Conservation (phyloP, 2,329 filamentous ascomycete genomes). For the Trichocomaceae sp. region DNA sequence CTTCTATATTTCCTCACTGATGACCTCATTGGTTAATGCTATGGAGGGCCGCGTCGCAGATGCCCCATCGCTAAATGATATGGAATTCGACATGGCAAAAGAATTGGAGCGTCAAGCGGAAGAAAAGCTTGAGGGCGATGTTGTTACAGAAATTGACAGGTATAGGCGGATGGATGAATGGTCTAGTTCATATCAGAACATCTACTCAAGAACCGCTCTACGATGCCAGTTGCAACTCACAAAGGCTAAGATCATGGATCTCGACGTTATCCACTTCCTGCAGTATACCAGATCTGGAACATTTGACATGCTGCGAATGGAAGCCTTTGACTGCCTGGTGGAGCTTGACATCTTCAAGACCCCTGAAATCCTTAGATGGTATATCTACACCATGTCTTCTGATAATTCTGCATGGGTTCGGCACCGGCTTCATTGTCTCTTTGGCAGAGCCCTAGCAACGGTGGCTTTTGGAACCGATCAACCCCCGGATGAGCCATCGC, state of each 20-base stretch:
- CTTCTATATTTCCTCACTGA: conserved; percentile 75
- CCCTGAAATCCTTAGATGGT: conserved; percentile 48
- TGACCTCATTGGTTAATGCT: conserved; percentile 56
- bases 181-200: conserved; percentile 59
- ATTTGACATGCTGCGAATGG: conserved; percentile 53
- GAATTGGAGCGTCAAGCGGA: conserved; percentile 46
- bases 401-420: conserved; percentile 55
- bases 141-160: conserved; percentile 56
- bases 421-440: conserved; percentile 45
- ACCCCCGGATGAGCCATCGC: conserved; percentile 25
- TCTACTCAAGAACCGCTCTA: conserved; percentile 56
- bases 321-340: conserved; percentile 53
- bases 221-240: conserved; percentile 53
- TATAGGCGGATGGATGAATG: conserved; percentile 61
- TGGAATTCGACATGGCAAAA: conserved; percentile 42
- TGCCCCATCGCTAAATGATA: conserved; percentile 32
- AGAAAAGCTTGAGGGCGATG: conserved; percentile 51
- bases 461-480: conserved; percentile 52
- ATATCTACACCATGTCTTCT: conserved; percentile 50
- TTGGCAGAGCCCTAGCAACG: conserved; percentile 51
- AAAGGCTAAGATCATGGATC: conserved; percentile 46
- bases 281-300: conserved; percentile 56
- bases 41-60: conserved; percentile 41
- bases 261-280: conserved; percentile 52
- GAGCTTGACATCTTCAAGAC: conserved; percentile 49